Percentiles rank a stretch among this genome's conserved stretches.
These are phyloP conservation scores for Cardamine chenopodiifolia DNA, from an alignment of 345 rosid species.

Conservation along the genomic window DNA sequence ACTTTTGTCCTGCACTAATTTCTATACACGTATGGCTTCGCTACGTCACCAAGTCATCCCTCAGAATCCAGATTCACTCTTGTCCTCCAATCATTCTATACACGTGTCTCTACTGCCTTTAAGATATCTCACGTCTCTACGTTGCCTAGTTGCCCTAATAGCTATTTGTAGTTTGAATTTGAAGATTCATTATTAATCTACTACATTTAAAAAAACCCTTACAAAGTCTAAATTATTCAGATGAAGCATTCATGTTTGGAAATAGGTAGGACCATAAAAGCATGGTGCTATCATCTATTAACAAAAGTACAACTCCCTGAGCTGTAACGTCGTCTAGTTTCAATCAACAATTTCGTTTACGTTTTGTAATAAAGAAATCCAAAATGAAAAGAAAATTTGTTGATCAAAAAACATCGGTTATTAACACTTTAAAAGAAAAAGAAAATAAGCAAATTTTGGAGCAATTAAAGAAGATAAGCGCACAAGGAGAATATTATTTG, in stretches of 20 bases:
- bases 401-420: too few species aligned
- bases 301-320: slow-evolving; percentile 34
- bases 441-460: too few species aligned
- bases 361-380: too few species aligned
- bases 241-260: slow-evolving; percentile 11
- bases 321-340: slow-evolving; percentile 34
- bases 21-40: too few species aligned
- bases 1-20: too few species aligned
- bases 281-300: slow-evolving; percentile 23
- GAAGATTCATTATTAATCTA: slow-evolving; percentile 5
- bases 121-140: slow-evolving; percentile 26
- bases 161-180: slow-evolving; percentile 10
- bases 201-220: neutral
- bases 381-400: too few species aligned
- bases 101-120: slow-evolving; percentile 38
- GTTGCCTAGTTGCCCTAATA: slow-evolving; percentile 23
- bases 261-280: slow-evolving; percentile 20
- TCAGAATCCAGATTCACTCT: too few species aligned
- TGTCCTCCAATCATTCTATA: neutral
- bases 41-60: too few species aligned
- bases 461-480: too few species aligned
- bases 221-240: neutral
- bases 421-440: too few species aligned
- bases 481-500: too few species aligned
- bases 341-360: slow-evolving; percentile 25